Base-by-base conservation (phyloP, 805 yeast species). In the Sungouiella blattae region DNA sequence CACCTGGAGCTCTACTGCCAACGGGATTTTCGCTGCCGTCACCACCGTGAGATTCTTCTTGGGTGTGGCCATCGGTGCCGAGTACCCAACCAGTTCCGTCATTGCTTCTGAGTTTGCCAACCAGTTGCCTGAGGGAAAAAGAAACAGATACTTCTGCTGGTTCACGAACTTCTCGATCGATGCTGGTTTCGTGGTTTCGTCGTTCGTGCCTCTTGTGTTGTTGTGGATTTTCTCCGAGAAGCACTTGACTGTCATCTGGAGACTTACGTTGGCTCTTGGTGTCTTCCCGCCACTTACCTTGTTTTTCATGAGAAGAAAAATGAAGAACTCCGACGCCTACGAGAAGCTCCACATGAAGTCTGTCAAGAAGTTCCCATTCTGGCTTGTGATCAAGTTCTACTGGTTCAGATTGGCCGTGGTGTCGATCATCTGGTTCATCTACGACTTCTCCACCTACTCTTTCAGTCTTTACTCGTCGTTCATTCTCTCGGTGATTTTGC, bases 21-120 rank as follows among this genome's bases (percentile, higher is more conserved):
- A 74, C 32, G 96, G 96, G 26, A 73, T 89, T 68, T 77, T 91
- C 43, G 81, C 87, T 11, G 91, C 93, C 14, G 63, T 89, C 36
- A 86, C 95, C 6, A 83, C 81, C 7, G 87, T 83, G 58, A 75
- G 98, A 60, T 86, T 86, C 60, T 81, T 89, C 62, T 65, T 89
- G 33, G 98, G 98, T 63, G 69, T 87, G 45, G 94, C 89, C 51
- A 85, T 91, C 49, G 98, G 98, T 50, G 89, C 94, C 32, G 98
- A 89, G 63, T 89, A 89, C 56, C 96, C 96, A 30, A 83, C 94
- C 11, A 89, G 96, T 29, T 83, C 95, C 6, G 91, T 89, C 13
- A 94, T 95, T 24, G 87, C 94, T 48, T 88, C 96, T 18, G 97
- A 89, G 61, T 93, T 94, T 26, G 79, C 94, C 30, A 80, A 84